Evolutionary conservation across 352 stramenopile species (phyloP), one percentile per base, ranked within the genome.

Genomic region (Globisporangium nagaii): DNA sequence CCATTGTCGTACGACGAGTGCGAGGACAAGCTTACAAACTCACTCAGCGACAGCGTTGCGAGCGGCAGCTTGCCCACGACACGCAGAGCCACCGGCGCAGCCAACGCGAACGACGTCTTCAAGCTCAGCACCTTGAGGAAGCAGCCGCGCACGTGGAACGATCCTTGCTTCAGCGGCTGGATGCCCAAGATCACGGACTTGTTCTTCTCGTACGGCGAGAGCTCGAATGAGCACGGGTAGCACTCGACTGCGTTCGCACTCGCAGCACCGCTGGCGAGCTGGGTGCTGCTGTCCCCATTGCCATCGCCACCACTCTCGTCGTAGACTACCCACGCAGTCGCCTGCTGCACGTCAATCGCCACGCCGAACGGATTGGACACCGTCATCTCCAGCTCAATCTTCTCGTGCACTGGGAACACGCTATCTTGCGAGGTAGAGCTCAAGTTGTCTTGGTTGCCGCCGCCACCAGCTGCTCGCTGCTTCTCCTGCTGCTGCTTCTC

Each of bases 281-380:
- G 25, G 1, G n/a, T 22, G 13, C 20, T 56, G 12, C 36, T 36
- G 36, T 32, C 64, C n/a, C 4, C 40, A n/a, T 31, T 31, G 15
- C 13, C 25, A 43, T 13, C 39, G 5, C 20, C 27, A 40, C 19
- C 31, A 15, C 27, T 15, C 0, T 56, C 43, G 20, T 70, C 57
- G 11, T 60, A 67, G 6, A 48, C 54, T 3, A 89, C 58, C 79
- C 80, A 91, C 8, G 68, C 63, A 34, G 58, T 73, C 19, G 88
- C 54, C 42, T 90, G 70, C 35, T 90, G 73, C 17, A 92, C 43
- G 28, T 85, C 74, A 4, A 93, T 48, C 13, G 51, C 24, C n/a
- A 94, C 68, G 8, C 79, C 77, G 3, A 80, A 65, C 35, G 80
- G 84, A 37, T 94, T 94, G 1, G 81, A 81, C 28, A 92, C 45